Conservation (phyloP, 495 filamentous ascomycete genomes). For the Neurospora sp. region DNA sequence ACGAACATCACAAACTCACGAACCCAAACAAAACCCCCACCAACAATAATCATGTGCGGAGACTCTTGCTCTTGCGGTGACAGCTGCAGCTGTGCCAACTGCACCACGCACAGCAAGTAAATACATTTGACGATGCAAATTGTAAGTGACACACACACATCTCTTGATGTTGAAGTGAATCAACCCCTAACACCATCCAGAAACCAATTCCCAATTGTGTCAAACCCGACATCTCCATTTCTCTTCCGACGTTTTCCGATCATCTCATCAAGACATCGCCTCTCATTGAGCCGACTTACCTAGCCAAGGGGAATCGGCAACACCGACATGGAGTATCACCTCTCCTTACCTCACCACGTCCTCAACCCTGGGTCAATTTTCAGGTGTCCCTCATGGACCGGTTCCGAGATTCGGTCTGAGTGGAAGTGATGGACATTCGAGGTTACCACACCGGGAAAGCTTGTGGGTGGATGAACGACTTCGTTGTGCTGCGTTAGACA, state of each 20-base stretch:
- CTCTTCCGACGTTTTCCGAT: neutral
- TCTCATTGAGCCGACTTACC: neutral
- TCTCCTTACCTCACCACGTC: neutral
- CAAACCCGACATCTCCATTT: neutral
- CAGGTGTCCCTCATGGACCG: neutral
- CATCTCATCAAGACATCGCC: neutral
- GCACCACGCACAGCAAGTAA: constrained; percentile 14
- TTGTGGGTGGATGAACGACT: neutral
- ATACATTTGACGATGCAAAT: neutral
- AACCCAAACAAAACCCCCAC: neutral
- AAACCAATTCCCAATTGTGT: neutral
- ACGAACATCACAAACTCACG: neutral
- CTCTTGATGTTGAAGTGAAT: neutral
- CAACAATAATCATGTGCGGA: constrained; percentile 16
- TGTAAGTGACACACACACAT: neutral
- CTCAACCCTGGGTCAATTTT: neutral
- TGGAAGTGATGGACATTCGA: neutral
- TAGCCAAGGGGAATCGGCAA: neutral
- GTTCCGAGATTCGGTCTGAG: neutral
- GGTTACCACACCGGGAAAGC: neutral
- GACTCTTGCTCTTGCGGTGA: constrained; percentile 13
- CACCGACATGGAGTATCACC: neutral
- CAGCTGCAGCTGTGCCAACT: constrained; percentile 15
- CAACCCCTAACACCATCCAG: neutral
- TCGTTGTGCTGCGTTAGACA: neutral